These are phyloP conservation scores for Aethionema arabicum DNA, from an alignment of 345 rosid species.

Conservation along the genomic window DNA sequence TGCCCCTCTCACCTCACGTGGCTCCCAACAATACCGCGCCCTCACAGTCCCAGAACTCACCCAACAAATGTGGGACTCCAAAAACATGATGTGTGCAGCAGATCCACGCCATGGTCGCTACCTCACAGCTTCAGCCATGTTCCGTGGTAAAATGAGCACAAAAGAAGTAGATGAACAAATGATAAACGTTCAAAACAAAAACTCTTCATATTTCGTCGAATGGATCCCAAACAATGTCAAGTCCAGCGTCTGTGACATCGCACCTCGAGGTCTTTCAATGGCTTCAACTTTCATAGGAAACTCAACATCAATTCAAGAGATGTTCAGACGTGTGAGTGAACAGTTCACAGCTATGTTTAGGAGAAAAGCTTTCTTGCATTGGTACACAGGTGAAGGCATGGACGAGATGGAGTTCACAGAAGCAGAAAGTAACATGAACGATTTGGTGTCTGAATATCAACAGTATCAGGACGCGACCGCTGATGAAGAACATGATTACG, in stretches of 20 bases:
- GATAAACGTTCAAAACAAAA: constrained; percentile 84
- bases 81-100: constrained; percentile 84
- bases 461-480: constrained; percentile 86
- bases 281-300: constrained; percentile 77
- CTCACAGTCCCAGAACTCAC: constrained; percentile 80
- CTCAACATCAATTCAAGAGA: constrained; percentile 79
- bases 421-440: constrained; percentile 83
- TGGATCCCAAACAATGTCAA: constrained; percentile 87
- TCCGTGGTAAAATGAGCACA: constrained; percentile 88
- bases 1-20: constrained; percentile 70
- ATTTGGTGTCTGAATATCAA: constrained; percentile 75
- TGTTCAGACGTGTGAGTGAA: constrained; percentile 81
- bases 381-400: constrained; percentile 88
- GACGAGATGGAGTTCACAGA: constrained; percentile 88
- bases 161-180: constrained; percentile 84
- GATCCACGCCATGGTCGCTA: constrained; percentile 75
- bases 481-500: constrained; percentile 68
- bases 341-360: constrained; percentile 91
- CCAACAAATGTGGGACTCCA: constrained; percentile 86
- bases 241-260: constrained; percentile 81
- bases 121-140: constrained; percentile 75
- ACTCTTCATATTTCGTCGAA: constrained; percentile 77
- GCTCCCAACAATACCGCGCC: constrained; percentile 73
- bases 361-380: constrained; percentile 86
- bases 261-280: constrained; percentile 75